Evolutionary conservation across 2,329 filamentous ascomycete genomes (phyloP), one percentile per base, ranked within the genome.

Genomic region (Penicillium sp.): DNA sequence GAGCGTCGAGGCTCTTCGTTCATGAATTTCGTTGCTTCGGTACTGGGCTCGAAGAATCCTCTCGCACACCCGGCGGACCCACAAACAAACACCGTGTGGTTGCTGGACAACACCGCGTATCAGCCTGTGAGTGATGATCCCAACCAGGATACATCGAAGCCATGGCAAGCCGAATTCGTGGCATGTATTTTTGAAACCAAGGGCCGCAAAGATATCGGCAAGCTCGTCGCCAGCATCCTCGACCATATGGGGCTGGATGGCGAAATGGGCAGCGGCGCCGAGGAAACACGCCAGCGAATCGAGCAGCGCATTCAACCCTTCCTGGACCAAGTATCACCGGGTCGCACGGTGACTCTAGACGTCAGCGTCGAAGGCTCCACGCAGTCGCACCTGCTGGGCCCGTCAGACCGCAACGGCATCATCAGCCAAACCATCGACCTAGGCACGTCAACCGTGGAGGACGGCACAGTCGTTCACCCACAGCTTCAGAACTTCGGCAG

Each of bases 21-120:
- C 9, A 38, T 50, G 32, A 49, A 45, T 5, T 55, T 60, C 34
- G 37, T 63, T 21, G 46, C 53, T 9, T 65, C 63, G 13, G 48
- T 66, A 13, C 54, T 72, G 16, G 64, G 65, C 17, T 50, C 55
- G 32, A 58, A 60, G 34, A 84, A 81, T 56, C 82, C 83, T 1
- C 68, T 83, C 9, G 73, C 77, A 1, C 76, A 76, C 31, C 69
- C 74, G 21, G 77, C 87, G 32, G 76, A 80, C 39, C 72, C 74
- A 11, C 68, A 78, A n/a, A 64, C 73, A 34, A 85, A 95, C 62
- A 80, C 79, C 10, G 81, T 96, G 27, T 96, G 91, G 91, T 72
- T 96, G 6, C 73, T 96, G 33, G 89, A 97, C 70, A 95, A 93
- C 58, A 91, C 86, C 2, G 90, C 89, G 4, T 91, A 84, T 62